Evolutionary conservation across 1,139 yeast genomes (phyloP), one percentile per base, ranked within the genome.

Genomic region (Candida anutae): DNA sequence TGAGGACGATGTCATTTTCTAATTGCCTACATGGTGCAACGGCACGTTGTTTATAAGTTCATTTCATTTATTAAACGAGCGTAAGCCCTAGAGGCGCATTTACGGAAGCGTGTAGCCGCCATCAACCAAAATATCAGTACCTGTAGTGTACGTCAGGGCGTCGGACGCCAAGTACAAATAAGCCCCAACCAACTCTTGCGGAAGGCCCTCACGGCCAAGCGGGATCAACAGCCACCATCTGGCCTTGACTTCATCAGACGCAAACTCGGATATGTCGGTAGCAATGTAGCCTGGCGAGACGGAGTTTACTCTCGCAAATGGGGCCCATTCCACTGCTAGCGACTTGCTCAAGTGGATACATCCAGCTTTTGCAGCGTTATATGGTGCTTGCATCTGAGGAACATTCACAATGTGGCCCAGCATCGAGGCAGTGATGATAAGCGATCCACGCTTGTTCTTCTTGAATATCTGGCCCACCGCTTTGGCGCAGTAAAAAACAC

Each of bases 351-450:
- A 65, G 53, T 82, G 94, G 37, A 79, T 72, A 27, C 80, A 84
- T 30, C 90, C 94, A 14, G 94, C 93, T 60, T 83, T 83, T 41
- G 90, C 77, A 56, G 83, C 78, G 58, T 83, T 83, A 62, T 83
- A 83, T 13, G 88, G 87, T 27, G 84, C 77, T 56, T 83, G 94
- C 31, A 79, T 74, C 53, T 83, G 93, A 10, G 94, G 94, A 37
- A 75, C 74, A 55, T 83, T 83, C 38, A 81, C 88, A 45, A 83
- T 79, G 39, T 73, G 73, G 21, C 90, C 94, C 15, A 90, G 79
- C 90, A 83, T 83, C 31, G 93, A 80, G 5, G 90, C 93, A 32
- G 87, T 75, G 50, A 83, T 63, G 38, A 82, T 75, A 37, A 80
- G 63, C 6, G 90, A 78, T 15, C 87, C 94, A 38, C 62, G 60